These are phyloP conservation scores for Ogataea allantospora DNA, from an alignment of 805 yeast species.

Conservation along the genomic window DNA sequence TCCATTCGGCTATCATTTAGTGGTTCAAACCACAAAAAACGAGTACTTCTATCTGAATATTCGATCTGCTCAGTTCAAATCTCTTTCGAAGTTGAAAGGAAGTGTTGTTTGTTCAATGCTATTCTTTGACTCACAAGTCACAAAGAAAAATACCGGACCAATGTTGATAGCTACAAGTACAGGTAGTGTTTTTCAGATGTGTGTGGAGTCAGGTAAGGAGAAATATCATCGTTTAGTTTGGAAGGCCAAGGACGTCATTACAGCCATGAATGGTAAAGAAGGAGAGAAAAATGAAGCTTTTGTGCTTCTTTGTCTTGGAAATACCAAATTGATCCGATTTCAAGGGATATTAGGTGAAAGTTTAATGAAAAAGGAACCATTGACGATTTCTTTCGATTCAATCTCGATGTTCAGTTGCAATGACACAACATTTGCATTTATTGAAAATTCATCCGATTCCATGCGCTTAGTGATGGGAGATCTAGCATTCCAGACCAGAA, in stretches of 20 bases:
- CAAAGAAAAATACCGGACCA: constrained; percentile 39
- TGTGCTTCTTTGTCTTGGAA: constrained; percentile 13
- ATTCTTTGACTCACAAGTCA: constrained; percentile 31
- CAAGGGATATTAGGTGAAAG: constrained; percentile 13
- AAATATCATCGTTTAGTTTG: constrained; percentile 41
- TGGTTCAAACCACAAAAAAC: constrained; percentile 44
- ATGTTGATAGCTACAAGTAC: constrained; percentile 48
- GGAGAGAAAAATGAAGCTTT: constrained; percentile 6
- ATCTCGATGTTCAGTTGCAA: constrained; percentile 12
- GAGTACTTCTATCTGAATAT: constrained; percentile 49
- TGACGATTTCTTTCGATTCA: constrained; percentile 20
- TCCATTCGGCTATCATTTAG: constrained; percentile 49
- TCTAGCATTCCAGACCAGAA: constrained; percentile 20
- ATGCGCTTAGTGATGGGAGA: constrained; percentile 22
- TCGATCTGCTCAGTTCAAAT: constrained; percentile 40
- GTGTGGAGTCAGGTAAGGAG: constrained; percentile 45
- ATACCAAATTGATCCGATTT: constrained; percentile 18
- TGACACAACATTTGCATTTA: constrained; percentile 19
- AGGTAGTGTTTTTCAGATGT: constrained; percentile 49
- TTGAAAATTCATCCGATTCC: constrained; percentile 21
- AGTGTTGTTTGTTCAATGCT: constrained; percentile 43
- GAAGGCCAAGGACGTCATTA: constrained; percentile 28
- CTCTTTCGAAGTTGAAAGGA: constrained; percentile 47
- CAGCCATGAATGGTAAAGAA: constrained; percentile 11
- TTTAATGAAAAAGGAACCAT: constrained; percentile 25